Evolutionary conservation across 495 filamentous ascomycete species (phyloP), one percentile per base, ranked within the genome.

Genomic region (Penicillium maclennaniae): DNA sequence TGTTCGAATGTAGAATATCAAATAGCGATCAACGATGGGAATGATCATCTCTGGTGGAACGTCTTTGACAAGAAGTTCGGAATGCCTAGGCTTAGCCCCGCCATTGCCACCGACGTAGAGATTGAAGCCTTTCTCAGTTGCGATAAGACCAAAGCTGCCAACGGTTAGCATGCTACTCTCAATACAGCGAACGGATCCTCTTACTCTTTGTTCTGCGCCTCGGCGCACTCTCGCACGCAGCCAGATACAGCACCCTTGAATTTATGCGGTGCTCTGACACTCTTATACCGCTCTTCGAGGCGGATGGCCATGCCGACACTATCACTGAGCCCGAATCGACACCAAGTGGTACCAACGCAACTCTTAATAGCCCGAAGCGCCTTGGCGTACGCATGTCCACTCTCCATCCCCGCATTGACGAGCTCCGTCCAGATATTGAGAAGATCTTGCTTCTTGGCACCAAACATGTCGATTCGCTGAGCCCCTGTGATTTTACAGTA

Each of bases 401-500:
- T 90, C 69, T 97, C 92, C 87, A 96, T 88, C n/a, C 92, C 92
- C 7, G 84, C 92, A 55, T 90, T 83, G 21, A 96, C 83, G 8
- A 97, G 79, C 53, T 81, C 82, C 7, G 81, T 83, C 92, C 92
- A 97, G 60, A 97, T 97, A n/a, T 79, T 77, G 34, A 90, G 75
- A 31, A 97, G 75, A 74, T 97, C 92, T 58, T 95, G 88, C 70
- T 96, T 96, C 73, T 84, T 85, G 0, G 92, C 92, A 8, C 92
- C 91, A 58, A 95, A 96, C 88, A 96, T 87, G 65, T 97, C 92
- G 62, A 96, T 96, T 40, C 92, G 82, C 70, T 97, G 92, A 1
- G 88, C 92, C 47, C 92, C 92, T 0, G 92, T 97, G 61, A 97
- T 96, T 74, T 96, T 97, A 66, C 86, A 90, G 70, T 97, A 97